Evolutionary conservation across 768 basidiomycete genomes (phyloP), one percentile per base, ranked within the genome.

Genomic region (Holtermanniella nyarrowii): DNA sequence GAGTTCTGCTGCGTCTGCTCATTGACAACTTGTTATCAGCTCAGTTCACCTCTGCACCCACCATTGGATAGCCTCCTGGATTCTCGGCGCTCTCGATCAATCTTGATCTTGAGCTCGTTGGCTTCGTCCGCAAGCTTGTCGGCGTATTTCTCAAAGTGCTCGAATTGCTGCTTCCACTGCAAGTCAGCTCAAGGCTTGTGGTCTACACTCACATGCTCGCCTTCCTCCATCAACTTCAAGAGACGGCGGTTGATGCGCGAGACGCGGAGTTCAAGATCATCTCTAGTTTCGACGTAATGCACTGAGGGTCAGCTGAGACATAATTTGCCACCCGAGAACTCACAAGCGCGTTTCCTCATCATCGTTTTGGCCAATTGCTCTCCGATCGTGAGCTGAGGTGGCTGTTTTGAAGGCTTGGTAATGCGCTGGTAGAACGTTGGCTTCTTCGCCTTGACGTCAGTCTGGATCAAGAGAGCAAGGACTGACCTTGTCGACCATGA

Each of bases 141-240:
- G 5, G 90, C 89, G 66, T 91, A 90, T 70, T 84, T 83, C 70
- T 95, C 90, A 59, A 95, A 93, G 13, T 85, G 84, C 46, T 90
- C 85, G 61, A 93, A 93, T 66, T 90, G 91, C 72, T 89, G 85
- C 53, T 88, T 77, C 88, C 89, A 93, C 44, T 69, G 44, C 5
- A n/a, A 22, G 88, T 73, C 62, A 88, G 86, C 10, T 16, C 16
- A 16, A 37, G 4, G 82, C 82, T 71, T 88, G 87, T 1, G 86
- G 87, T 2, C 41, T 43, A 4, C 16, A 52, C 67, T 57, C 25
- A 69, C 67, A 41, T 61, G 55, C 23, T 69, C 61, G 21, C 63
- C 65, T 24, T 66, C 63, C 23, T 60, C 55, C 20, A 62, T 53
- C 4, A 69, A 52, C 44, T 59, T 57, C 13, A 62, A 53, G 3